These are phyloP conservation scores for Orbilia brochopaga DNA, from an alignment of 2,329 filamentous ascomycete genomes.

Conservation along the genomic window DNA sequence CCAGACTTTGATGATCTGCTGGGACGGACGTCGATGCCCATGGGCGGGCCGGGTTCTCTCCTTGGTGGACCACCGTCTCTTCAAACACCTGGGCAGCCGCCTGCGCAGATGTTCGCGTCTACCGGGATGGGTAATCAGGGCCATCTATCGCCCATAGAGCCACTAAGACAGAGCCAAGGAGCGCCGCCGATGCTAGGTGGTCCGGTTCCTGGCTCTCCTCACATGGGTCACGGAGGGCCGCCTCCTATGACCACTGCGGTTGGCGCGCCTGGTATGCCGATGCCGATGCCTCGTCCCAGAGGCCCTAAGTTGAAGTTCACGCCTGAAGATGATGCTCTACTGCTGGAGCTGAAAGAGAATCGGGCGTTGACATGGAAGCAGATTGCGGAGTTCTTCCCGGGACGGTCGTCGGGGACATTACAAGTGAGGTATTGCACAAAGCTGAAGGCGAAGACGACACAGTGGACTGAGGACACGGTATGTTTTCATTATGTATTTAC, in stretches of 20 bases:
- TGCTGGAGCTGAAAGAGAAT: constrained; percentile 91
- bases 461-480: constrained; percentile 94
- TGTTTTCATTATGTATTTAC: constrained; percentile 56
- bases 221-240: constrained; percentile 68
- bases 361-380: constrained; percentile 97
- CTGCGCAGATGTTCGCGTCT: constrained; percentile 46
- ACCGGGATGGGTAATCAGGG: constrained; percentile 42
- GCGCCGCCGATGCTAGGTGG: constrained; percentile 46
- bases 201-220: constrained; percentile 60
- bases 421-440: constrained; percentile 96
- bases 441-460: constrained; percentile 87
- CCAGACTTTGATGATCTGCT: constrained; percentile 52
- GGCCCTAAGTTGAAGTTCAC: constrained; percentile 95
- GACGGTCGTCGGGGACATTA: constrained; percentile 83
- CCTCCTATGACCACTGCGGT: constrained; percentile 81
- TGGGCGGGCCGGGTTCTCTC: constrained; percentile 54
- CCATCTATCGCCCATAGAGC: constrained; percentile 47
- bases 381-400: constrained; percentile 94
- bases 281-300: constrained; percentile 77
- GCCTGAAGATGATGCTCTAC: constrained; percentile 82
- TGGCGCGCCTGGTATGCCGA: constrained; percentile 70
- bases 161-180: constrained; percentile 45
- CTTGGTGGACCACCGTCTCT: constrained; percentile 58
- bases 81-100: constrained; percentile 56
- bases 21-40: constrained; percentile 50